These are phyloP conservation scores for Neoscytalidium dimidiatum DNA, from an alignment of 2,329 filamentous ascomycete genomes.

Conservation along the genomic window DNA sequence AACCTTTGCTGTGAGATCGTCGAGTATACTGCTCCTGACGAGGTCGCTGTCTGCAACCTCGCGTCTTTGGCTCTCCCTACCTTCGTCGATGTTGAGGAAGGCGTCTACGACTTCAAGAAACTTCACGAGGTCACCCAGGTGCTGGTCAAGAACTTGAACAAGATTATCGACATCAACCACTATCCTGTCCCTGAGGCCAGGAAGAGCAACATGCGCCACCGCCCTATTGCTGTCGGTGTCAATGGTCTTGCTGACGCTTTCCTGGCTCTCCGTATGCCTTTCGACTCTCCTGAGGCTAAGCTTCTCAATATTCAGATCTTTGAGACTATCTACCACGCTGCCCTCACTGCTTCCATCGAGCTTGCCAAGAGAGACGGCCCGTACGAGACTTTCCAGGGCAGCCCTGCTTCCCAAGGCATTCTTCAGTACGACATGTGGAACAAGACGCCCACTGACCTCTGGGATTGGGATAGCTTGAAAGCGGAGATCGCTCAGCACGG, in stretches of 20 bases:
- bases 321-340: constrained; percentile 98
- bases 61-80: constrained; percentile 90
- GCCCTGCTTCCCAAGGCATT: constrained; percentile 89
- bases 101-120: constrained; percentile 92
- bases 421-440: constrained; percentile 99
- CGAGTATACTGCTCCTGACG: constrained; percentile 94
- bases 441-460: constrained; percentile 87
- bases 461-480: constrained; percentile 93
- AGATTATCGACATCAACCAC: constrained; percentile 97
- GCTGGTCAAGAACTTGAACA: constrained; percentile 93
- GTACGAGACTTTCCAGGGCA: constrained; percentile 90
- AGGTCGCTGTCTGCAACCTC: constrained; percentile 98
- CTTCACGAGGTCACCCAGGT: constrained; percentile 92
- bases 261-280: constrained; percentile 92
- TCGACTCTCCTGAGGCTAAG: constrained; percentile 92
- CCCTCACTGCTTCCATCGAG: constrained; percentile 84
- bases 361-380: constrained; percentile 80
- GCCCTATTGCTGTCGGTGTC: constrained; percentile 94
- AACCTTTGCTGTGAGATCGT: constrained; percentile 99
- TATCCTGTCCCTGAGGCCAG: constrained; percentile 94
- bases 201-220: constrained; percentile 96
- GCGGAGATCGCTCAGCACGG: constrained; percentile 89
- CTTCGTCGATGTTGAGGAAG: constrained; percentile 83
- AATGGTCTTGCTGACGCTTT: constrained; percentile 98
- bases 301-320: constrained; percentile 98